Evolutionary conservation across 176 grass and related monocot species (phyloP).

Genomic region (Carex cristatella): DNA sequence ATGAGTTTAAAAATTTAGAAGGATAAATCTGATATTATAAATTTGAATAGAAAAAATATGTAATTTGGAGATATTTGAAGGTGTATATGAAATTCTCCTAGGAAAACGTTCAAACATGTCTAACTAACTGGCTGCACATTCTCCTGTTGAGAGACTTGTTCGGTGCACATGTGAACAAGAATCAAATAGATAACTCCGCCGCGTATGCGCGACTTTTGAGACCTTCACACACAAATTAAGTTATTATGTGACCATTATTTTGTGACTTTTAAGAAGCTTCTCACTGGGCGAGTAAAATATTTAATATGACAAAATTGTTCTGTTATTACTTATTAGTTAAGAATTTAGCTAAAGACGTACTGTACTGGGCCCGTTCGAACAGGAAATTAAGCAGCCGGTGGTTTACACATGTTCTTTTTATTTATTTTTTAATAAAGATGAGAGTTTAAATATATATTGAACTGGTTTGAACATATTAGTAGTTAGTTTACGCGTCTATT

Average conservation of each 20-base stretch:
- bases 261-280: neutral
- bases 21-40: no score
- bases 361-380: neutral
- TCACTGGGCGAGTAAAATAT: neutral
- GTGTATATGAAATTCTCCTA: no score
- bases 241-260: neutral
- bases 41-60: no score
- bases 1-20: no score
- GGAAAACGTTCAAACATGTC: neutral
- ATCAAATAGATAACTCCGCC: neutral
- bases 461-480: no score
- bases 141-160: neutral
- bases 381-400: neutral
- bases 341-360: neutral
- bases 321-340: slow-evolving; percentile 3
- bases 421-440: neutral
- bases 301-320: neutral
- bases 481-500: no score
- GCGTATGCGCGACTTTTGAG: neutral
- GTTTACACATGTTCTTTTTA: neutral
- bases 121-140: slow-evolving; percentile 5
- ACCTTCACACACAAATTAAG: no score
- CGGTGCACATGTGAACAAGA: neutral
- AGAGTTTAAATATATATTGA: no score
- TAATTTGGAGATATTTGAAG: no score